Conservation (phyloP, 345 rosid species). For the Pugionium dolabratum region DNA sequence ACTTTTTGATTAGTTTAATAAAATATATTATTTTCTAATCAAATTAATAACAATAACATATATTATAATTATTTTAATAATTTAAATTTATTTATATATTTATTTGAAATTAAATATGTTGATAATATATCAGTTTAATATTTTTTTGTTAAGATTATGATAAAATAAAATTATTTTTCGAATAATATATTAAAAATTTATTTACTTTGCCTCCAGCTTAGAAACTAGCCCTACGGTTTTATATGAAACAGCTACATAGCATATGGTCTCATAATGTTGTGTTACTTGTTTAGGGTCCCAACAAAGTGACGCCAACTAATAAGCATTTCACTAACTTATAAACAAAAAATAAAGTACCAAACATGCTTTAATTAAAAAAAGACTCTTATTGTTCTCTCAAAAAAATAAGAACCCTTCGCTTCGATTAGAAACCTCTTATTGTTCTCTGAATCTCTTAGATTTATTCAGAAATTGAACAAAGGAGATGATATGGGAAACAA, state of each 20-base stretch:
- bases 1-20: no score
- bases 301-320: constrained; percentile 39
- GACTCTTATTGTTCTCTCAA: constrained; percentile 20
- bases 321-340: constrained; percentile 20
- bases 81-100: no score
- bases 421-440: constrained; percentile 14
- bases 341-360: constrained; percentile 15
- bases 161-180: no score
- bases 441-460: constrained; percentile 5
- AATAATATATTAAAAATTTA: background rate
- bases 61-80: no score
- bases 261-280: constrained; percentile 38
- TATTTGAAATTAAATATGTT: no score
- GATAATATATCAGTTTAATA: no score
- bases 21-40: no score
- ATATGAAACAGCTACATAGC: constrained; percentile 22
- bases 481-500: constrained; percentile 44
- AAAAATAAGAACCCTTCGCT: background rate
- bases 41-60: no score
- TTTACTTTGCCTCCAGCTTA: background rate
- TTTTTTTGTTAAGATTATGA: no score
- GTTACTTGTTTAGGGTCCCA: constrained; percentile 24
- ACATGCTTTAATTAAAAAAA: constrained; percentile 17
- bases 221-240: constrained; percentile 3
- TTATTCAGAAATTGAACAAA: constrained; percentile 7